Evolutionary conservation across 2,329 filamentous ascomycete genomes (phyloP).

Genomic region (Monosporascus sp.): DNA sequence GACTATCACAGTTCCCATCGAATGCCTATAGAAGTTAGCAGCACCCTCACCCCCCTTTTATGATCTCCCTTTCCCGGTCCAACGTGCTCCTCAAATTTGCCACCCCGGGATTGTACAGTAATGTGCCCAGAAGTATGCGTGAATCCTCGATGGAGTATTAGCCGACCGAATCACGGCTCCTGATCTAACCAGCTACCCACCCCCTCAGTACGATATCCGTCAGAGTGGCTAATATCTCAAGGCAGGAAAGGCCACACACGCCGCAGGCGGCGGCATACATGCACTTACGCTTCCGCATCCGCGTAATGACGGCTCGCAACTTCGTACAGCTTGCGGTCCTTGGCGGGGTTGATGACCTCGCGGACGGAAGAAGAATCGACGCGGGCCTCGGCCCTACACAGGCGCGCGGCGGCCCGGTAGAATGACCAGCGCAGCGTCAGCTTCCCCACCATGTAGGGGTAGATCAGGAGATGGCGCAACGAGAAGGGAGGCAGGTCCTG

Average conservation of each 20-base stretch:
- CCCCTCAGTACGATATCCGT: no score
- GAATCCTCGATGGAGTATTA: no score
- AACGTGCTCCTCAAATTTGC: no score
- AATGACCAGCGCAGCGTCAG: constrained; percentile 37
- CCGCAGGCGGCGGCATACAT: constrained; percentile 23
- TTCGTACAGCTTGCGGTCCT: constrained; percentile 27
- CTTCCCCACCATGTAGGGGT: constrained; percentile 39
- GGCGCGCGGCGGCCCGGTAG: constrained; percentile 29
- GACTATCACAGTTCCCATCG: no score
- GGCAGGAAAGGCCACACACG: not conserved
- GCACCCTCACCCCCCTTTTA: no score
- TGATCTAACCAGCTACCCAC: no score
- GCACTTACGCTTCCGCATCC: constrained; percentile 26
- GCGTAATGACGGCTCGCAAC: constrained; percentile 35
- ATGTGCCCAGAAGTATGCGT: no score
- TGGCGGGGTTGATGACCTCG: constrained; percentile 40
- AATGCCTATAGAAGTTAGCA: no score
- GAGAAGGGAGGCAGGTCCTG: constrained; percentile 21
- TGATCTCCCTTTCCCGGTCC: no score
- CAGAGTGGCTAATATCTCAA: not conserved
- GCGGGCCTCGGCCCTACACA: constrained; percentile 19
- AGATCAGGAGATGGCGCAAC: constrained; percentile 21
- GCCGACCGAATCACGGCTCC: no score
- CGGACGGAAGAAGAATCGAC: constrained; percentile 21
- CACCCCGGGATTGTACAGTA: no score